These are phyloP conservation scores for Venturia effusa DNA, from an alignment of 2,329 filamentous ascomycete genomes.

Conservation along the genomic window DNA sequence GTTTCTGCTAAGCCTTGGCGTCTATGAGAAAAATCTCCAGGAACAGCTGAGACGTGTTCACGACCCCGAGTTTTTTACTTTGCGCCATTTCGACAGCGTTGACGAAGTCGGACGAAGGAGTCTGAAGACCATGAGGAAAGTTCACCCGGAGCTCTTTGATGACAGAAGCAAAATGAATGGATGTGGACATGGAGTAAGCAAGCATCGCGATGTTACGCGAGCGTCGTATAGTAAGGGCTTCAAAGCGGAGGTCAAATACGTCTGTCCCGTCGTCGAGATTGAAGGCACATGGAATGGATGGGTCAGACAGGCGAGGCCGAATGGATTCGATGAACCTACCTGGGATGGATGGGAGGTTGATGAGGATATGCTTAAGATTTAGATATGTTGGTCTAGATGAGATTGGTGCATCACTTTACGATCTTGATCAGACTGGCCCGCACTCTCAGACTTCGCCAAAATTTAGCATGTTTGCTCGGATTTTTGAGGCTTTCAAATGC, in stretches of 20 bases:
- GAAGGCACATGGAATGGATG: constrained; percentile 40
- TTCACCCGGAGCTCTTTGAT: constrained; percentile 45
- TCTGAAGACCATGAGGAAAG: constrained; percentile 42
- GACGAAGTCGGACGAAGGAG: constrained; percentile 53
- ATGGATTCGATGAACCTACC: constrained; percentile 38
- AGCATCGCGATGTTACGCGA: neutral
- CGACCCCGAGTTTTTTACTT: constrained; percentile 42
- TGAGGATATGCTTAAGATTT: constrained; percentile 19
- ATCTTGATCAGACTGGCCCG: too few relatives aligned
- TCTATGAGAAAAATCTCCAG: constrained; percentile 45
- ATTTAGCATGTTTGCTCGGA: too few relatives aligned
- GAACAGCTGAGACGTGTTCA: constrained; percentile 38
- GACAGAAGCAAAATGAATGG: neutral
- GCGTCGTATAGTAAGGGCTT: constrained; percentile 33
- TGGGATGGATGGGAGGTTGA: constrained; percentile 39
- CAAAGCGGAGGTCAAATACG: constrained; percentile 35
- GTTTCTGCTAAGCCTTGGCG: constrained; percentile 49
- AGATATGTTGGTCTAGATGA: neutral
- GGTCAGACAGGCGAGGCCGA: constrained; percentile 38
- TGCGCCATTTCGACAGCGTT: constrained; percentile 52
- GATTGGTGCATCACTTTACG: too few relatives aligned
- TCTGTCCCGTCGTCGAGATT: constrained; percentile 35
- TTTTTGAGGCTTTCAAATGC: too few relatives aligned
- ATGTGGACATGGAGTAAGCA: constrained; percentile 5
- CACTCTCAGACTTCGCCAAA: too few relatives aligned